Conservation (phyloP, 257 asterid genomes). For the Rauvolfia tetraphylla region DNA sequence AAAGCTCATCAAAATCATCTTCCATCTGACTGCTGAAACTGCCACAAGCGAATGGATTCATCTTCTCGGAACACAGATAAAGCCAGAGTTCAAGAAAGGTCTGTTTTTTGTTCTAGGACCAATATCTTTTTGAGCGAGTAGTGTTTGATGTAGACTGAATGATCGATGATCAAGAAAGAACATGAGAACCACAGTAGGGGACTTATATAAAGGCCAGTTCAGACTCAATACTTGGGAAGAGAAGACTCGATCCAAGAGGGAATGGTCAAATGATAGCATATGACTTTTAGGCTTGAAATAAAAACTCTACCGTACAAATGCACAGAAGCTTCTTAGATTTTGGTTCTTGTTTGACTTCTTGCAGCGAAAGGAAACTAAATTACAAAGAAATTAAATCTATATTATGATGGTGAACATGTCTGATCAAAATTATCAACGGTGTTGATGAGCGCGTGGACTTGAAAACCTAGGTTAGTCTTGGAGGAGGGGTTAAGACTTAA, state of each 20-base stretch:
- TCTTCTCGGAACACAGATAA: slow-evolving; percentile 3
- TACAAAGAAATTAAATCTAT: background rate
- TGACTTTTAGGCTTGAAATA: background rate
- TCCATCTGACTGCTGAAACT: slow-evolving; percentile 39
- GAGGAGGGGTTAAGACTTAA: background rate
- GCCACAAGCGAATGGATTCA: slow-evolving; percentile 57
- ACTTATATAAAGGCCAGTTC: background rate
- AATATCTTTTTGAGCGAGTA: background rate
- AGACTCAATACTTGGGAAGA: background rate
- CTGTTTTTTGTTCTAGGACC: background rate
- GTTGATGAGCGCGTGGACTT: background rate
- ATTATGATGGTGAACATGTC: slow-evolving; percentile 4
- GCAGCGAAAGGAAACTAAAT: background rate
- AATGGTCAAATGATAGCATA: background rate
- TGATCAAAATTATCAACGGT: background rate
- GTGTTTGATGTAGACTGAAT: background rate
- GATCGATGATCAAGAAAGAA: background rate
- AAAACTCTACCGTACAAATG: background rate
- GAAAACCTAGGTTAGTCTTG: background rate
- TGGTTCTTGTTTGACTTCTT: background rate
- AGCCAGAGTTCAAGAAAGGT: background rate
- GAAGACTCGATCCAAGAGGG: slow-evolving; percentile 5
- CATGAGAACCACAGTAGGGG: background rate
- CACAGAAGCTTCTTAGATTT: background rate
- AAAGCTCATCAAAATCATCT: slow-evolving; percentile 25